Evolutionary conservation across 2,329 filamentous ascomycete genomes (phyloP), one percentile per base, ranked within the genome.

Genomic region (Colletotrichum costaricense): DNA sequence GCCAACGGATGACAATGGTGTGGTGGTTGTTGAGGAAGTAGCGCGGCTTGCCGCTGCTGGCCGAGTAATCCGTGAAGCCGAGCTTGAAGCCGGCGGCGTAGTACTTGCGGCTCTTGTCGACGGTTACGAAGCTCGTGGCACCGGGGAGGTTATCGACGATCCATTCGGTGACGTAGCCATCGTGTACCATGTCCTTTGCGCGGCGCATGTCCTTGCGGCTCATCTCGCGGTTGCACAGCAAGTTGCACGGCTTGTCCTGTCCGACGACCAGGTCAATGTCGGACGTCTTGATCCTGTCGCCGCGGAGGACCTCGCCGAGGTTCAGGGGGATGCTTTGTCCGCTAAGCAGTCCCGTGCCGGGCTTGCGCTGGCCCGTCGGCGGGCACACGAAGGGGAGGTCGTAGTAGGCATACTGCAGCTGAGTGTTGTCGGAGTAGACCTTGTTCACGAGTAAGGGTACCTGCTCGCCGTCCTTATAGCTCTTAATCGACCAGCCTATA

Each of bases 391-490:
- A 97, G 8, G 95, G 94, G 1, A 97, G 91, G 78, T 97, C 93
- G 81, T 93, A 94, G 85, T 96, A 97, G 77, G 94, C 94, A 89
- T 95, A 97, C 82, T 97, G 94, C n/a, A 97, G 86, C 81, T 97
- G 93, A 8, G 94, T 97, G 78, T 94, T 92, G 83, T 97, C 95
- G 68, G 94, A 97, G 83, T 95, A 97, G 78, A 95, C 92, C 82
- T 97, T 97, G 86, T 97, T 97, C 76, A 97, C 93, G 69, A 96
- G 91, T n/a, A 98, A 87, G 1, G 95, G 94, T 52, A 97, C 93
- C 12, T 91, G 87, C 77, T 97, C 93, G 81, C 91, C 89, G 75
- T 95, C 90, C 76, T 88, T 88, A 81, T 97, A 97, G 79, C 91
- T 94, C 80, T 92, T 93, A 79, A 95, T 91, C 6, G 95, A 97